Conservation (phyloP, 2,329 filamentous ascomycete genomes). For the Pseudogymnoascus sp. region DNA sequence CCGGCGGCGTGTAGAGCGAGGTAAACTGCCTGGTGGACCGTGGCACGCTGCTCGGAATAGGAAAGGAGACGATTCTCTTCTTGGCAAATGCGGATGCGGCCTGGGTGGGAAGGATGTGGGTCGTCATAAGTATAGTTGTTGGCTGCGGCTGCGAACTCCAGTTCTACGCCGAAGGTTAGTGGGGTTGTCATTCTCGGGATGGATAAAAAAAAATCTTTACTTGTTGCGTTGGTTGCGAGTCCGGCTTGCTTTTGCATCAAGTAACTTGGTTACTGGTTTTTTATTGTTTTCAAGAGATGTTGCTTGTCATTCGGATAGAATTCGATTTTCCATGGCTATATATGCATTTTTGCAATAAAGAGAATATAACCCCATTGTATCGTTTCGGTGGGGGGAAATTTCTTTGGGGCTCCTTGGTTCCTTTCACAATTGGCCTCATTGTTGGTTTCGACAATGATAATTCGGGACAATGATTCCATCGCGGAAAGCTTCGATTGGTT, state of each 20-base stretch:
- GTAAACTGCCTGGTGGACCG: neutral
- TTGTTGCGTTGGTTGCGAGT: neutral
- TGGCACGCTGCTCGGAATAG: neutral
- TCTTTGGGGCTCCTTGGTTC: neutral
- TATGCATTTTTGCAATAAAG: neutral
- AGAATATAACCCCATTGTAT: neutral
- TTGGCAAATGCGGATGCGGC: neutral
- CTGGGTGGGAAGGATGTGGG: neutral
- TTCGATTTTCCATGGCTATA: neutral
- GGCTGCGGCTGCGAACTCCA: conserved; percentile 16
- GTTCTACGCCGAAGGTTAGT: conserved; percentile 22
- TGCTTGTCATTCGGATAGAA: neutral
- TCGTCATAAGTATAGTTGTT: neutral
- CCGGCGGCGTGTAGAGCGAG: neutral
- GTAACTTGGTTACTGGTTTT: neutral
- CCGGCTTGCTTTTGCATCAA: neutral
- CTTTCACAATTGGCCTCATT: neutral
- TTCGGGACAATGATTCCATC: neutral
- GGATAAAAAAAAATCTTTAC: neutral
- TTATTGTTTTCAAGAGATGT: too few species aligned
- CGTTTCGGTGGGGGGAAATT: neutral
- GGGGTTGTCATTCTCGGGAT: neutral
- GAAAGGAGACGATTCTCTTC: neutral
- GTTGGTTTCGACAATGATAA: neutral
- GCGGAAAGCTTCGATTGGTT: neutral